These are phyloP conservation scores for Clavispora asparagi DNA, from an alignment of 805 yeast species.

Conservation along the genomic window DNA sequence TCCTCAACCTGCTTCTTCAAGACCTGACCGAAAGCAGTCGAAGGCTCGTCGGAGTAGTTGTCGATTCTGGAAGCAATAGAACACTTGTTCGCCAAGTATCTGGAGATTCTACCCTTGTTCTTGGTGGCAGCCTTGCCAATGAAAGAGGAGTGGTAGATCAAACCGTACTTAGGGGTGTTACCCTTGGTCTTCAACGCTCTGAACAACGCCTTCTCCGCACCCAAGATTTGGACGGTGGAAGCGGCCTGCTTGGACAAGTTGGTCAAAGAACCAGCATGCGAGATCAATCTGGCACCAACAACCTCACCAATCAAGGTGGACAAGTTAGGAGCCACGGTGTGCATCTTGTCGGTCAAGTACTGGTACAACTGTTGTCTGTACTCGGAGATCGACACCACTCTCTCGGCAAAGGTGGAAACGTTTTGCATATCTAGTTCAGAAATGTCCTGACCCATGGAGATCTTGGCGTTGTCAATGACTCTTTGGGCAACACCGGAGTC, in stretches of 20 bases:
- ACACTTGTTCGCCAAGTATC: constrained; percentile 98
- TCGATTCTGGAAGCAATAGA: constrained; percentile 98
- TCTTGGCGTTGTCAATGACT: constrained; percentile 90
- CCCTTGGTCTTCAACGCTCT: constrained; percentile 98
- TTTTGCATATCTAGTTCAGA: constrained; percentile 92
- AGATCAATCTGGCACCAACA: constrained; percentile 96
- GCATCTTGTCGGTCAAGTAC: constrained; percentile 93
- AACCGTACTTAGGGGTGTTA: constrained; percentile 97
- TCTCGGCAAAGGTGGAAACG: constrained; percentile 84
- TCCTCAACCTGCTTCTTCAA: constrained; percentile 97
- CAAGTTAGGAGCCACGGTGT: constrained; percentile 90
- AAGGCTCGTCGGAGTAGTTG: constrained; percentile 92
- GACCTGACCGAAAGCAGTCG: constrained; percentile 82
- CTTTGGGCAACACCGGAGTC: constrained; percentile 88
- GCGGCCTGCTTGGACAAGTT: constrained; percentile 98
- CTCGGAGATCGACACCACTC: constrained; percentile 87
- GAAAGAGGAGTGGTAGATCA: constrained; percentile 91
- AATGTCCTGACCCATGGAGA: constrained; percentile 98
- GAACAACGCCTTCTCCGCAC: constrained; percentile 98
- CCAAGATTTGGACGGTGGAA: constrained; percentile 94
- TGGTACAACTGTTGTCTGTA: constrained; percentile 80
- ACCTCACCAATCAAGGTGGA: constrained; percentile 86
- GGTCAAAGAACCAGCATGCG: constrained; percentile 93
- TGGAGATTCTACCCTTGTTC: constrained; percentile 98
- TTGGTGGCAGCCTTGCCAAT: constrained; percentile 98